Base-by-base conservation (phyloP, 2,329 filamentous ascomycete genomes). In the Diaporthe australafricana region DNA sequence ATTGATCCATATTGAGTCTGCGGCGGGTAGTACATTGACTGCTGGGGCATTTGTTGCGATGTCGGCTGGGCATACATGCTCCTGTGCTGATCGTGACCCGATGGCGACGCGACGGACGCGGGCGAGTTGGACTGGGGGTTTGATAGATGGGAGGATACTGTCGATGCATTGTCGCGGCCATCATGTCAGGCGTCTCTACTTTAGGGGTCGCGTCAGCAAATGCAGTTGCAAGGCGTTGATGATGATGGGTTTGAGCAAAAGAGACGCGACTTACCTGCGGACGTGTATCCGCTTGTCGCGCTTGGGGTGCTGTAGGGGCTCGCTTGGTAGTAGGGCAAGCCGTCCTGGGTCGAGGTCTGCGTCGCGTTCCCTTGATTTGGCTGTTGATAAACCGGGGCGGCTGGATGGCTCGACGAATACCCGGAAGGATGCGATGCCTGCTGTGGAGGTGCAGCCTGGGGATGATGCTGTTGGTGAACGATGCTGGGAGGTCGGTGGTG, bases 91-190 rank as follows among this genome's bases (percentile, higher is more conserved):
- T 98, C 96, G 83, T 98, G 95, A 70, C 91, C 89, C 71, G 95
- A 94, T 27, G 94, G 92, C 42, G 96, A 98, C 75, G 95, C 93
- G 77, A 98, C 95, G 65, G 95, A 97, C 48, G 94, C 94, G 62
- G 96, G 96, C 70, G 96, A 98, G 83, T 96, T 97, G 70, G 95
- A 97, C 84, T 98, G 95, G 70, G 95, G 22, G 95, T 97, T 82
- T 98, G 94, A 81, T 98, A 98, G 80, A 98, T 97, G 73, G 94
- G 94, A 77, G 95, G 95, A 81, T 97, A 98, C 77, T 92, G 90
- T 82, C 92, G 90, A 83, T 94, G 93, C 93, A 91, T 88, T 74
- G 84, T 85, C 78, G 89, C 87, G 84, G 91, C 92, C 88, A 90
- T 92, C 86, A 91, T 91, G 76, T 91, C 89, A 83, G 87, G 86